These are phyloP conservation scores for Lichtheimia ornata DNA, from an alignment of 371 early-diverging fungal species.

Conservation along the genomic window DNA sequence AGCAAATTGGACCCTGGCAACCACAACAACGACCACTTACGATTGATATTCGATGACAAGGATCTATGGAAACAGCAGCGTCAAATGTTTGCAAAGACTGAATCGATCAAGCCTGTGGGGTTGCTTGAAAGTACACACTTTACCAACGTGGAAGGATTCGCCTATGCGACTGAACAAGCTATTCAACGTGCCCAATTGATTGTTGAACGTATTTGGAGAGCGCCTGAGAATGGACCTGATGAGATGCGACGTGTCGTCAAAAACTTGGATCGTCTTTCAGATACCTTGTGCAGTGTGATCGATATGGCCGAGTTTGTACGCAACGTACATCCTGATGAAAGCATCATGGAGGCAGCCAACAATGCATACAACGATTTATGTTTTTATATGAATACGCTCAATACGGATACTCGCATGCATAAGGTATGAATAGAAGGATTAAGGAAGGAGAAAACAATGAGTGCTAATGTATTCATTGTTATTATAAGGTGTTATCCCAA, in stretches of 20 bases:
- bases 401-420: slow-evolving; percentile 87
- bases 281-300: slow-evolving; percentile 87
- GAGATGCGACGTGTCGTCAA: slow-evolving; percentile 78
- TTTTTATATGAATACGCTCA: slow-evolving; percentile 89
- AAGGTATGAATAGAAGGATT: slow-evolving; percentile 41
- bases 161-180: slow-evolving; percentile 44
- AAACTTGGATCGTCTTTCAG: slow-evolving; percentile 86
- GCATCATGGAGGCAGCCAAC: slow-evolving; percentile 77
- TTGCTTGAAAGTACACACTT: slow-evolving; percentile 45
- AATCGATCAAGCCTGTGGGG: slow-evolving; percentile 19
- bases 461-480: no score
- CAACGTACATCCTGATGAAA: slow-evolving; percentile 82
- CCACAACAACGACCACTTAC: slow-evolving; percentile 29
- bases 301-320: slow-evolving; percentile 94
- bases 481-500: slow-evolving; percentile 58
- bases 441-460: not conserved
- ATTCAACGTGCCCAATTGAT: slow-evolving; percentile 55
- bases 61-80: slow-evolving; percentile 27
- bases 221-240: slow-evolving; percentile 51
- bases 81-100: not conserved
- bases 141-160: slow-evolving; percentile 31
- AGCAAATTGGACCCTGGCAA: not conserved
- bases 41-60: slow-evolving; percentile 41
- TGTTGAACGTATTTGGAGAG: slow-evolving; percentile 60
- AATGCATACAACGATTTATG: slow-evolving; percentile 74